Conservation (phyloP, 2,329 filamentous ascomycete species). For the Apiospora marii region DNA sequence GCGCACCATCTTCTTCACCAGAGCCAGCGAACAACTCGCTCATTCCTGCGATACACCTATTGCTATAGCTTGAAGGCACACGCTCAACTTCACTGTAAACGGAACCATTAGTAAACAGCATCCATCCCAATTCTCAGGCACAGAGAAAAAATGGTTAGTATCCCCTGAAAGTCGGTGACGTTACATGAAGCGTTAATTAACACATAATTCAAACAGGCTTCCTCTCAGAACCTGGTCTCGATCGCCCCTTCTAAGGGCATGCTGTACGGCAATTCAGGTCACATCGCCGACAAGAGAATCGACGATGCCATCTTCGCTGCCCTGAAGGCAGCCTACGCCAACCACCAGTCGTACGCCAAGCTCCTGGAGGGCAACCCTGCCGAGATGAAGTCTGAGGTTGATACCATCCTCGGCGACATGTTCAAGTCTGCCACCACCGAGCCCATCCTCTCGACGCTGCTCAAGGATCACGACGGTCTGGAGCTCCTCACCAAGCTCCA, state of each 20-base stretch:
- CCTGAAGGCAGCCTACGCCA: neutral
- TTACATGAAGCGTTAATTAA: neutral
- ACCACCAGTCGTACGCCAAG: neutral
- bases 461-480: neutral
- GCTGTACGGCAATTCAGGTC: neutral
- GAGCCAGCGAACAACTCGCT: no score
- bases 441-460: accelerated
- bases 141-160: neutral
- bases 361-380: neutral
- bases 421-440: neutral
- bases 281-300: neutral
- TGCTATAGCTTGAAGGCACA: no score
- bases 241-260: neutral
- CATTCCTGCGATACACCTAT: no score
- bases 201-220: no score
- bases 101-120: no score
- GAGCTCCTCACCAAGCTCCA: neutral
- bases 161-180: accelerated
- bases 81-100: no score
- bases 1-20: no score
- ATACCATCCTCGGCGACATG: neutral
- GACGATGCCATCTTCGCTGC: neutral
- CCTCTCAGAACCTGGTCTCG: neutral
- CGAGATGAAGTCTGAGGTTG: neutral
- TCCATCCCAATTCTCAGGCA: no score